Base-by-base conservation (phyloP, 139 green algal species). In the Nannochloris sp. region DNA sequence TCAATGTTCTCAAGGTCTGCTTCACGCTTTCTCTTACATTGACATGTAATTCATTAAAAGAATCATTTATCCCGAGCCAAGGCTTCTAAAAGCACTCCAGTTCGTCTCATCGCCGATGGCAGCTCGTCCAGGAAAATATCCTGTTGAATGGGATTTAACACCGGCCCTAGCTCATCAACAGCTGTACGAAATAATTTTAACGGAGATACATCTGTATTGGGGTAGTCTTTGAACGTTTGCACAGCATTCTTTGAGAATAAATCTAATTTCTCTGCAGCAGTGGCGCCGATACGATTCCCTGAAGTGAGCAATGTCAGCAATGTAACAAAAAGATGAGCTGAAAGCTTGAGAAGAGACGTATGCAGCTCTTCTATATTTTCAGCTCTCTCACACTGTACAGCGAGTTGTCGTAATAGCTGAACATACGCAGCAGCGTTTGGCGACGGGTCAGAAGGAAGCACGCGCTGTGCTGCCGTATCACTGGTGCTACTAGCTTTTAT, bases 221-320 rank as follows among this genome's bases (percentile, higher is more conserved):
- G 47, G 6, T 68, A 68, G 25, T 55, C 56, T 19, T 27, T 61
- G 14, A 38, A 68, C 30, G 42, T 68, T 27, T 32, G 37, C 8
- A 61, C 25, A 24, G 61, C 61, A 39, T 31, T 38, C 35, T 24
- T 30, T 8, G 15, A 9, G n/a, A 68, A 61, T 2, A 68, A 23
- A 33, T 63, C 42, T 23, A 68, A 29, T 23, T 54, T 55, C 33
- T 68, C 61, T 13, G 47, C n/a, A 10, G 19, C 47, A 30, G 47
- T 24, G n/a, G 61, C 47, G 6, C 61, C 61, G 9, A 68, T 33
- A 29, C 61, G 47, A n/a, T 24, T 34, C 5, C 39, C 39, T 53
- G 27, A 56, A 14, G 61, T 61, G 27, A 68, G 14, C 27, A 62
- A 14, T 25, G 19, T 31, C 15, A 68, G 42, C 30, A 15, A 54